These are phyloP conservation scores for Limonium bicolor DNA, from an alignment of 148 eudicot genomes.

Conservation along the genomic window DNA sequence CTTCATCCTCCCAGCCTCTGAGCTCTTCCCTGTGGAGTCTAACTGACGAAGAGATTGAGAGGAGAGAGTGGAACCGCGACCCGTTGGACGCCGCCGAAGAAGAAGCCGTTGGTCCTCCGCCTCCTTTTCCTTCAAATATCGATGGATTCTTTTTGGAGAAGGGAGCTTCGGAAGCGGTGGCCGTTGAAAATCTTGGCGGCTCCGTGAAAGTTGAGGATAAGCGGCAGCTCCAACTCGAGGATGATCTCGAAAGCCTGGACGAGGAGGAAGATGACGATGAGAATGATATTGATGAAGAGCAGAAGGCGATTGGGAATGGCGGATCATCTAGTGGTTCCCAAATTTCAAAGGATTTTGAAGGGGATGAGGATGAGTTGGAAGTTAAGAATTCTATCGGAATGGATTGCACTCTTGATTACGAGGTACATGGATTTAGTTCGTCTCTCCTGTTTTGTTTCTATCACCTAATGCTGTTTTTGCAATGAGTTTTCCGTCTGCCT, in stretches of 20 bases:
- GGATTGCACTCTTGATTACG: slow-evolving; percentile 55
- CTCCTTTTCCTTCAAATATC: slow-evolving; percentile 16
- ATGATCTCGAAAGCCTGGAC: slow-evolving; percentile 15
- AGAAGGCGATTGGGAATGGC: neutral
- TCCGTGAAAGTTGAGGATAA: too few species aligned
- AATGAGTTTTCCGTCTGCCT: too few species aligned
- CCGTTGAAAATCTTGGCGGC: neutral
- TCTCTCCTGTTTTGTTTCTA: neutral
- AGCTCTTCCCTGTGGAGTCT: slow-evolving; percentile 38
- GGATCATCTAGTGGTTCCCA: slow-evolving; percentile 1
- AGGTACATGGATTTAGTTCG: too few species aligned
- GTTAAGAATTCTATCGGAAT: slow-evolving; percentile 41
- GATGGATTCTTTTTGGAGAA: slow-evolving; percentile 12
- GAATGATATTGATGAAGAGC: neutral
- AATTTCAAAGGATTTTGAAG: slow-evolving; percentile 9
- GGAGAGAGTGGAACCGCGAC: slow-evolving; percentile 35
- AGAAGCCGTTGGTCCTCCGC: slow-evolving; percentile 8
- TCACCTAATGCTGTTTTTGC: neutral
- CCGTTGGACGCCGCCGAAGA: slow-evolving; percentile 9
- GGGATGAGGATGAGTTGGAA: slow-evolving; percentile 22
- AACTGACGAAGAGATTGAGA: slow-evolving; percentile 53
- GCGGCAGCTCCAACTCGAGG: slow-evolving; percentile 8
- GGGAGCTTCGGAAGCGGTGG: neutral
- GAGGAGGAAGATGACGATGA: slow-evolving; percentile 12
- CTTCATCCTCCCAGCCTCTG: slow-evolving; percentile 15